phyloP scores from a whole-genome alignment of 805 yeast genomes.

The Lachancea quebecensis region DNA sequence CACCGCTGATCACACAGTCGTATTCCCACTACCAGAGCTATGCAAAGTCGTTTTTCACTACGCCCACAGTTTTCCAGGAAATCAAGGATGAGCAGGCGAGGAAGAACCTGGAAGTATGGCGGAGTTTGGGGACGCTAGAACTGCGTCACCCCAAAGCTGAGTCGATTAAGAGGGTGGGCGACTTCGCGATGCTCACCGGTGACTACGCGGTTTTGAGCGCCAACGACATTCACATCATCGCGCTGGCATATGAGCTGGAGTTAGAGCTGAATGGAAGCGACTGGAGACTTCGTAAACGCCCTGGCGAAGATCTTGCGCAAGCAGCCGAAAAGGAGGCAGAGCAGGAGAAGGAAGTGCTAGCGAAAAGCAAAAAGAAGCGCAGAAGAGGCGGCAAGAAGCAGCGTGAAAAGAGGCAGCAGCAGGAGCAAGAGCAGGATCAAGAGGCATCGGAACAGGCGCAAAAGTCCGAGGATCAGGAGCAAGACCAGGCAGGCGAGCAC shows the following conservation, averaged over 20 bases:
- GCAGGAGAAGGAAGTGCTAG: neutral
- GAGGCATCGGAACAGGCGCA: slow-evolving; percentile 2
- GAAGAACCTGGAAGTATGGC: slow-evolving; percentile 75
- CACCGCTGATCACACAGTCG: slow-evolving; percentile 85
- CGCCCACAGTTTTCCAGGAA: slow-evolving; percentile 87
- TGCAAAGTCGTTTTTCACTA: slow-evolving; percentile 72
- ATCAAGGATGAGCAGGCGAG: slow-evolving; percentile 81
- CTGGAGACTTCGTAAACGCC: slow-evolving; percentile 61
- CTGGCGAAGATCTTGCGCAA: slow-evolving; percentile 47
- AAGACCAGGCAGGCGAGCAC: slow-evolving; percentile 25
- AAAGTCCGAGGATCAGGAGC: slow-evolving; percentile 12
- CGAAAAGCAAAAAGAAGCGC: slow-evolving; percentile 36
- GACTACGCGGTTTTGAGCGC: slow-evolving; percentile 81
- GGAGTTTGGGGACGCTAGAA: slow-evolving; percentile 45
- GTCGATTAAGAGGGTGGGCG: slow-evolving; percentile 56
- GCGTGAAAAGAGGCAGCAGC: slow-evolving; percentile 45
- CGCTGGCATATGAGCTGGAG: slow-evolving; percentile 84
- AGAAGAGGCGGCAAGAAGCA: slow-evolving; percentile 64
- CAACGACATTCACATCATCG: slow-evolving; percentile 89
- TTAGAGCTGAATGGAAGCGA: slow-evolving; percentile 62
- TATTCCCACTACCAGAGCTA: slow-evolving; percentile 62
- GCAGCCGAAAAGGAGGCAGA: slow-evolving; percentile 9
- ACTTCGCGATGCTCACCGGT: slow-evolving; percentile 83
- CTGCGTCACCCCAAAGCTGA: slow-evolving; percentile 71
- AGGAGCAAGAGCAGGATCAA: slow-evolving; percentile 4